Conservation (phyloP, 805 yeast genomes). For the Suhomyces tanzawaensis region DNA sequence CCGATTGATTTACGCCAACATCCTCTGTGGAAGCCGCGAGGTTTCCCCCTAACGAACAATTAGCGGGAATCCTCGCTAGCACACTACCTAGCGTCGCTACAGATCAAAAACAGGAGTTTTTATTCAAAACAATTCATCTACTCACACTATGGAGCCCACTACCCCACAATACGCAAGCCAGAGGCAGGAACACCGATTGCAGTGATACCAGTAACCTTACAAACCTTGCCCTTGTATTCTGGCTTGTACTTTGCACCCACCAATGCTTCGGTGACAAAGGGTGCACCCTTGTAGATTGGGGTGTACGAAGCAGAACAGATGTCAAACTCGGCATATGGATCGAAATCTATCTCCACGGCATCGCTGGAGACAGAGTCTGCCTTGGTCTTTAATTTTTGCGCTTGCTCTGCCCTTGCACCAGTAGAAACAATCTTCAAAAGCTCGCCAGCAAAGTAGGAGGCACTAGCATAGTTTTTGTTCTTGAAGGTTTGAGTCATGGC, state of each 20-base stretch:
- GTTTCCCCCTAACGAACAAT: no score
- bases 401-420: constrained; percentile 87
- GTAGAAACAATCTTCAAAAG: constrained; percentile 64
- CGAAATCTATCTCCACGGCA: constrained; percentile 87
- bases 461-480: constrained; percentile 81
- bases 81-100: no score
- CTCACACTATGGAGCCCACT: neutral
- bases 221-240: constrained; percentile 73
- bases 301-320: constrained; percentile 85
- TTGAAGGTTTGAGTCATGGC: constrained; percentile 94
- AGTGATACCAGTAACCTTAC: constrained; percentile 73
- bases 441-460: constrained; percentile 86
- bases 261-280: constrained; percentile 70
- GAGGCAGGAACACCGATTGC: constrained; percentile 88
- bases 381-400: constrained; percentile 73
- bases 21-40: no score
- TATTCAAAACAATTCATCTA: neutral
- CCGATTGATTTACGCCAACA: no score
- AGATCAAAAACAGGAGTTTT: constrained; percentile 1
- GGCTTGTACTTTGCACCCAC: constrained; percentile 87
- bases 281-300: constrained; percentile 81
- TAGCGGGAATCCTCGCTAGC: no score
- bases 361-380: constrained; percentile 82
- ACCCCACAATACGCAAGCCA: constrained; percentile 63
- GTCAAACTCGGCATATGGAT: constrained; percentile 86